Conservation (phyloP, 1,284 basidiomycete genomes). For the Coriolopsis trogii region DNA sequence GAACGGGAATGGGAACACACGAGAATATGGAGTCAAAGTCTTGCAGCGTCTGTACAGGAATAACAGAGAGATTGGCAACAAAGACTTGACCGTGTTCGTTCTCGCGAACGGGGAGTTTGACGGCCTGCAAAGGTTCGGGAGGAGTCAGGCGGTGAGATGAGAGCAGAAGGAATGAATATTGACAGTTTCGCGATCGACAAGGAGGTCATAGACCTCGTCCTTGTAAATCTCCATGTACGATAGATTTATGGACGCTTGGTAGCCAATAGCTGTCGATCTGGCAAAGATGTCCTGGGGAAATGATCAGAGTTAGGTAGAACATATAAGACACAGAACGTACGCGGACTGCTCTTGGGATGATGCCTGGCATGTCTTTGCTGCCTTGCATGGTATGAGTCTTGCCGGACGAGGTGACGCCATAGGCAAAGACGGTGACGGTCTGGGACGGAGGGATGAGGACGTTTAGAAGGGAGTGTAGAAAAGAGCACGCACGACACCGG, state of each 20-base stretch:
- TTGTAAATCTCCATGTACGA: constrained; percentile 90
- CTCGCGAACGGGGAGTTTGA: constrained; percentile 80
- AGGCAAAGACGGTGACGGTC: constrained; percentile 82
- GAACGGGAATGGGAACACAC: constrained; percentile 43
- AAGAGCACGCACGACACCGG: constrained; percentile 61
- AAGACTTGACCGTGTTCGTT: constrained; percentile 76
- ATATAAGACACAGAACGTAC: constrained; percentile 44
- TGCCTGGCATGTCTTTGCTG: constrained; percentile 63
- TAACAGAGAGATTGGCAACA: constrained; percentile 68
- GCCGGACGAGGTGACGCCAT: constrained; percentile 81
- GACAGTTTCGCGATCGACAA: constrained; percentile 70
- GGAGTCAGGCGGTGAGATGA: neutral
- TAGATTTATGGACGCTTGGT: constrained; percentile 51
- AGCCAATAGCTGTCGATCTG: constrained; percentile 15
- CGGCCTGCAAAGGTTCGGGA: constrained; percentile 47
- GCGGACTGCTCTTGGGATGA: constrained; percentile 77
- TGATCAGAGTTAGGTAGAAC: neutral
- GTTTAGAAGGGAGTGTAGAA: neutral
- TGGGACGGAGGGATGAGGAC: constrained; percentile 29
- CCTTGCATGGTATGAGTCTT: constrained; percentile 91
- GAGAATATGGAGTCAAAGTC: constrained; percentile 70
- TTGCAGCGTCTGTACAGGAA: constrained; percentile 50
- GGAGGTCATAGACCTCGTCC: constrained; percentile 83
- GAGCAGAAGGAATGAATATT: constrained; percentile 25
- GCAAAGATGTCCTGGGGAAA: constrained; percentile 32